A percentile compares a stretch with the other conserved stretches of the same genome.
Evolutionary conservation across 306 rosid species (phyloP).

Genomic region (Vigna reflexopilosa): DNA sequence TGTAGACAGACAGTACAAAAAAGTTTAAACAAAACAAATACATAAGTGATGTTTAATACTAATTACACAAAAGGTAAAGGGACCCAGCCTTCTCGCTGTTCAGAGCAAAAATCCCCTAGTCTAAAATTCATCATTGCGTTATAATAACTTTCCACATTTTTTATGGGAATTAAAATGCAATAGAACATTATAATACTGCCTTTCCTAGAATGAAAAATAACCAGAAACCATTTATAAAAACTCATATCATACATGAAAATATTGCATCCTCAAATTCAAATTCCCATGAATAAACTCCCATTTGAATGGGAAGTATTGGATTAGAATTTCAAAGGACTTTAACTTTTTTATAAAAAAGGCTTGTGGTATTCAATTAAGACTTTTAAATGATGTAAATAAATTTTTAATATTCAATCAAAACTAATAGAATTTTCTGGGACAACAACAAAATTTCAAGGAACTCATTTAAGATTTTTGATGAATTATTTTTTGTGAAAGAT

Average conservation of each 20-base stretch:
- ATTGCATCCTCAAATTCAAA: not conserved
- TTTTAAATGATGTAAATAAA: no score
- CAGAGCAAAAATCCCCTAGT: not conserved
- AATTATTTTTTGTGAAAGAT: no score
- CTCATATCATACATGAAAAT: not conserved
- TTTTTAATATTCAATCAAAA: no score
- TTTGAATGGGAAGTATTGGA: no score
- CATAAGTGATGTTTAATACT: not conserved
- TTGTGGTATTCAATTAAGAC: no score
- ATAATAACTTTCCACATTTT: not conserved
- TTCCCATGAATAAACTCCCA: not conserved
- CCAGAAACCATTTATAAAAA: not conserved
- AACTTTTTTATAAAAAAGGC: no score
- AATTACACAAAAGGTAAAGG: not conserved
- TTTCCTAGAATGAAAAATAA: not conserved
- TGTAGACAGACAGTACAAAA: not conserved
- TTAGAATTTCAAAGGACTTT: no score
- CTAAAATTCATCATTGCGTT: not conserved
- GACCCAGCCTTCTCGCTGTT: not conserved
- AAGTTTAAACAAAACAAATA: not conserved
- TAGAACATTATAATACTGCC: not conserved
- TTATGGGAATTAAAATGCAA: not conserved
- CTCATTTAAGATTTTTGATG: no score
- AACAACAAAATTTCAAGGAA: no score
- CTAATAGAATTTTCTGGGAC: no score